Conservation (phyloP, 2,329 filamentous ascomycete species). For the Westerdykella sp. region DNA sequence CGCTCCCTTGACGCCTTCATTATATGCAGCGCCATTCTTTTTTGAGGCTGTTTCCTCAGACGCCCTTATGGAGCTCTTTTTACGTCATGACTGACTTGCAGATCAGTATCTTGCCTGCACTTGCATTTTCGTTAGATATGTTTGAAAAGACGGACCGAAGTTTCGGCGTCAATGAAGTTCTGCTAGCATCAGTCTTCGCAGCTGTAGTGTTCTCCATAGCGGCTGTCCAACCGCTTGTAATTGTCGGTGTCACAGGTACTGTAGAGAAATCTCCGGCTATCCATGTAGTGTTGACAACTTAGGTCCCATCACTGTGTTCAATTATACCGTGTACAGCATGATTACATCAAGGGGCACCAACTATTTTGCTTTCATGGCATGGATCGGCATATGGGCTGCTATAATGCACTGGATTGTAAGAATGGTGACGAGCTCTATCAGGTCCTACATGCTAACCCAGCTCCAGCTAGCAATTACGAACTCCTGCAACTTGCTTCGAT, state of each 20-base stretch:
- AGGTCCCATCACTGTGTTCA: slow-evolving; percentile 89
- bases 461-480: slow-evolving; percentile 61
- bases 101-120: slow-evolving; percentile 72
- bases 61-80: not conserved
- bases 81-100: slow-evolving; percentile 1
- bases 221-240: slow-evolving; percentile 78
- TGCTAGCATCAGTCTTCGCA: slow-evolving; percentile 78
- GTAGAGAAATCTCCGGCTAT: not conserved
- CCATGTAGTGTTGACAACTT: slow-evolving; percentile 1
- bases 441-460: slow-evolving; percentile 34
- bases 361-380: slow-evolving; percentile 86
- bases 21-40: not conserved
- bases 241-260: slow-evolving; percentile 76
- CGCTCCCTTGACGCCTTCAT: not conserved
- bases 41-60: not conserved
- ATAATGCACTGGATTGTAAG: slow-evolving; percentile 52
- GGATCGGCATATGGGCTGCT: slow-evolving; percentile 70
- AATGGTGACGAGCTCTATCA: not conserved
- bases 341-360: slow-evolving; percentile 69
- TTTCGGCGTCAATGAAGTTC: slow-evolving; percentile 85
- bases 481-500: slow-evolving; percentile 79
- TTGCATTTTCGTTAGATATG: slow-evolving; percentile 91
- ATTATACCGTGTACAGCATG: slow-evolving; percentile 90
- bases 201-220: slow-evolving; percentile 74
- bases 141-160: slow-evolving; percentile 79